Conservation (phyloP, 2,329 filamentous ascomycete species). For the Ceratocystis smalleyi region DNA sequence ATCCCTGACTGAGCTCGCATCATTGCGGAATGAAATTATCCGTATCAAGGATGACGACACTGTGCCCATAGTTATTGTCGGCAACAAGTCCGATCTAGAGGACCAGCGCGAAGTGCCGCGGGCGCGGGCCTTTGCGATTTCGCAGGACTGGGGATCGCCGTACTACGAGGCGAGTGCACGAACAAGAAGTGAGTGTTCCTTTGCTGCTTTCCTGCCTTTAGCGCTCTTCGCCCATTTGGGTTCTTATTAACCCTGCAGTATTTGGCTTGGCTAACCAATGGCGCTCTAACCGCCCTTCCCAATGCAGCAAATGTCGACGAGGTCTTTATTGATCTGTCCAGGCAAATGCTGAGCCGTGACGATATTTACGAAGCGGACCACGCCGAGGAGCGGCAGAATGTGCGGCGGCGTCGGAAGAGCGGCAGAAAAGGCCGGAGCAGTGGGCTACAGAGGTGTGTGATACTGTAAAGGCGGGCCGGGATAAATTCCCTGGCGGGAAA, state of each 20-base stretch:
- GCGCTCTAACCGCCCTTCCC: background rate
- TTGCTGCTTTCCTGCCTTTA: background rate
- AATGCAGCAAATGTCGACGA: constrained; percentile 65
- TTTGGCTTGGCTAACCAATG: background rate
- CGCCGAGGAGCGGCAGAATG: constrained; percentile 25
- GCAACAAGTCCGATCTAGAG: constrained; percentile 82
- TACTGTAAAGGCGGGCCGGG: constrained; percentile 15
- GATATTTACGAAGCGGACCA: constrained; percentile 29
- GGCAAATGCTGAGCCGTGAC: constrained; percentile 67
- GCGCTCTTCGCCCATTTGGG: background rate
- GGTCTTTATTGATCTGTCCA: constrained; percentile 70
- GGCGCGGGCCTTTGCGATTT: constrained; percentile 65
- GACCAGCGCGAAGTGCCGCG: constrained; percentile 67
- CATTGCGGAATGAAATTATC: constrained; percentile 75
- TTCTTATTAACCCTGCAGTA: background rate
- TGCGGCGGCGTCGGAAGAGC: constrained; percentile 23
- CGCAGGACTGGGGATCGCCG: constrained; percentile 75
- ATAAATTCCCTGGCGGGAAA: background rate
- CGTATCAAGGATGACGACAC: constrained; percentile 80
- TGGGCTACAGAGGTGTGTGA: constrained; percentile 21
- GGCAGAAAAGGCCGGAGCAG: constrained; percentile 21
- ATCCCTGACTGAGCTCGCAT: constrained; percentile 66
- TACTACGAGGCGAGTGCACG: constrained; percentile 85
- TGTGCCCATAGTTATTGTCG: constrained; percentile 76
- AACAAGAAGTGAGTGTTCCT: constrained; percentile 42